phyloP scores from a whole-genome alignment of 352 stramenopile genomes.

The Pythium pectinolyticum region DNA sequence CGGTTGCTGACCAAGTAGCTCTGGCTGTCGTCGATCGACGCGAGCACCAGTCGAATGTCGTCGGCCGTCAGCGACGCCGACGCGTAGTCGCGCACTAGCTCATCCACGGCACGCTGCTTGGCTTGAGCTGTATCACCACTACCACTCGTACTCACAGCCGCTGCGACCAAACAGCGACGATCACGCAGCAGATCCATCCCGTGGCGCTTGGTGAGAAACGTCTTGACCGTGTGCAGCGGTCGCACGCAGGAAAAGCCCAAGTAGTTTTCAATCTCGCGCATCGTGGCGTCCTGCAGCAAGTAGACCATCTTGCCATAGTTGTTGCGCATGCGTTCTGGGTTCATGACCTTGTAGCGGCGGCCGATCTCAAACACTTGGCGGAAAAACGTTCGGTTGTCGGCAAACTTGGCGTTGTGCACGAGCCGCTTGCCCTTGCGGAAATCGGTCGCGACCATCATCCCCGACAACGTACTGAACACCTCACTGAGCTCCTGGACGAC shows the following conservation, averaged over 20 bases:
- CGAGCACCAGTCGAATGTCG: conserved; percentile 92
- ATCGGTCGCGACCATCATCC: conserved; percentile 87
- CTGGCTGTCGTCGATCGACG: conserved; percentile 96
- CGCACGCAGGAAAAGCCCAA: conserved; percentile 79
- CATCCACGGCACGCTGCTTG: conserved; percentile 91
- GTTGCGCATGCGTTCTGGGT: conserved; percentile 96
- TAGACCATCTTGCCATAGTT: conserved; percentile 97
- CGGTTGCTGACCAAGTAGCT: conserved; percentile 97
- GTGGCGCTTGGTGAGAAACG: conserved; percentile 60
- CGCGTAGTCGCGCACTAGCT: conserved; percentile 25
- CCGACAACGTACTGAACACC: conserved; percentile 89
- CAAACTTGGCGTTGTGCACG: conserved; percentile 88
- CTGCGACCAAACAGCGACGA: conserved; percentile 78
- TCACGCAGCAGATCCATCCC: conserved; percentile 81
- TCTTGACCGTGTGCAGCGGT: conserved; percentile 16
- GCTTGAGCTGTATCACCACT: conserved; percentile 60
- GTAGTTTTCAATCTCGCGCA: conserved; percentile 71
- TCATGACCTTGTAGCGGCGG: conserved; percentile 97
- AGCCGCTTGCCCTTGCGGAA: conserved; percentile 86
- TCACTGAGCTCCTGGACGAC: conserved; percentile 89
- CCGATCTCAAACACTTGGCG: conserved; percentile 93
- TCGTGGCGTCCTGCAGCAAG: conserved; percentile 89
- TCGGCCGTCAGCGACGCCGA: conserved; percentile 71
- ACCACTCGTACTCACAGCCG: conserved; percentile 85
- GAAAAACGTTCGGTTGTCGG: conserved; percentile 85